Evolutionary conservation across 257 asterid genomes (phyloP).

Genomic region (Rhazya stricta): DNA sequence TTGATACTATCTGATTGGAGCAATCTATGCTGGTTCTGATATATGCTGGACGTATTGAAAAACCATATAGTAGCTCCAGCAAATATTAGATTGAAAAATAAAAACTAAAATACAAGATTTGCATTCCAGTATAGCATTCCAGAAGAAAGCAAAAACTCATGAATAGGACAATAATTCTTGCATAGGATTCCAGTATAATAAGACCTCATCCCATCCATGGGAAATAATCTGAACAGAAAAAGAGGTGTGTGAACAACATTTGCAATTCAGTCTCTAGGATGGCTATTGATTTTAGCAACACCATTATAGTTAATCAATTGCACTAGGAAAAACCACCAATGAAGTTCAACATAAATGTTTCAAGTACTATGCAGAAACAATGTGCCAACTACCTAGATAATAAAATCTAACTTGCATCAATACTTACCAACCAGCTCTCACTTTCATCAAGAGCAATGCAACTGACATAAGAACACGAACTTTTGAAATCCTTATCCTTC

Average conservation of each 20-base stretch:
- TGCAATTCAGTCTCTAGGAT: background rate
- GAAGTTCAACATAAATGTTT: background rate
- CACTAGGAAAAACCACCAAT: background rate
- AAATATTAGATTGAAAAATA: background rate
- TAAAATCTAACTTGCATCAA: background rate
- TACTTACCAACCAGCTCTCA: conserved; percentile 98
- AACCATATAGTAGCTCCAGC: background rate
- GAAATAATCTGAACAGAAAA: background rate
- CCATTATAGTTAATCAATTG: background rate
- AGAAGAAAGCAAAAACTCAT: background rate
- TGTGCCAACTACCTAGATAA: background rate
- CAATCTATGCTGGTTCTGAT: background rate
- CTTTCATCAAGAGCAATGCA: conserved; percentile 89
- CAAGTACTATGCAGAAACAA: background rate
- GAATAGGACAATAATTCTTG: background rate
- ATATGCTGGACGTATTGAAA: background rate
- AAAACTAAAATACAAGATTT: background rate
- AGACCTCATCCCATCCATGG: background rate
- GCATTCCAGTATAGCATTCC: too few relatives aligned
- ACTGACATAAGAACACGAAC: conserved; percentile 52
- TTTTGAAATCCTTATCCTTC: conserved; percentile 40
- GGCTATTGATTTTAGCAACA: background rate
- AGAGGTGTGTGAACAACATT: background rate
- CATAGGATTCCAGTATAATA: background rate
- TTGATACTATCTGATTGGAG: background rate